Evolutionary conservation across 2,329 filamentous ascomycete genomes (phyloP).

Genomic region (Zasmidium cellare): DNA sequence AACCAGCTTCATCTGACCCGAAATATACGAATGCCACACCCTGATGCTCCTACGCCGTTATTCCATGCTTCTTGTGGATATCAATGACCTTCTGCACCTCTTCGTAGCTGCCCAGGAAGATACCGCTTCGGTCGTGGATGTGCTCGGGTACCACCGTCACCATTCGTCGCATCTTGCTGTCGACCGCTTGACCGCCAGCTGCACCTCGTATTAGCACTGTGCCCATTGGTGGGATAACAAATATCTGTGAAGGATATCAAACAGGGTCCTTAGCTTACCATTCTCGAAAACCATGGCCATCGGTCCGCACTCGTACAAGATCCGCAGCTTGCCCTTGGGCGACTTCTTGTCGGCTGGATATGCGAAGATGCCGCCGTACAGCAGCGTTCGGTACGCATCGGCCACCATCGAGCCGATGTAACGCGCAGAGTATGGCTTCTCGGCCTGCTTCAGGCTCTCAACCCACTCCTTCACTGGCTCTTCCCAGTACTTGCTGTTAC

Average conservation of each 20-base stretch:
- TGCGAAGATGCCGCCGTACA: slow-evolving; percentile 96
- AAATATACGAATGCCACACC: neutral
- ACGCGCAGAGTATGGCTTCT: slow-evolving; percentile 80
- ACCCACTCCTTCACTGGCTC: slow-evolving; percentile 86
- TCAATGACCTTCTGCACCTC: slow-evolving; percentile 95
- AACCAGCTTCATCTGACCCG: neutral
- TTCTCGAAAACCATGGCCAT: slow-evolving; percentile 99
- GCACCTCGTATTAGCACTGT: slow-evolving; percentile 23
- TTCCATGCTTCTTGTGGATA: slow-evolving; percentile 64
- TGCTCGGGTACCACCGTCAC: slow-evolving; percentile 83
- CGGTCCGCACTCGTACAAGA: slow-evolving; percentile 96
- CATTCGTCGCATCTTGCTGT: slow-evolving; percentile 90
- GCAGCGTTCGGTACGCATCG: slow-evolving; percentile 90
- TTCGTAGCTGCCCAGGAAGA: slow-evolving; percentile 92
- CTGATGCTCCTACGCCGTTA: slow-evolving; percentile 19
- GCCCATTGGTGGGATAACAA: neutral
- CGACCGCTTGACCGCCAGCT: slow-evolving; percentile 90
- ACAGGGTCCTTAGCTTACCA: slow-evolving; percentile 57
- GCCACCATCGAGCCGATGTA: slow-evolving; percentile 99
- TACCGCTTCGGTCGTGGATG: slow-evolving; percentile 94
- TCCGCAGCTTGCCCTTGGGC: slow-evolving; percentile 95
- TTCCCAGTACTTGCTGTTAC: slow-evolving; percentile 96
- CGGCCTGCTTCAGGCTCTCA: slow-evolving; percentile 80
- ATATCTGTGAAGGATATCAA: neutral
- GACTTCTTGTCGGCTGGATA: slow-evolving; percentile 98